A percentile compares a stretch with the other conserved stretches of the same genome.
Evolutionary conservation across 2,329 filamentous ascomycete species (phyloP).

Genomic region (Berkeleyomyces rouxiae): DNA sequence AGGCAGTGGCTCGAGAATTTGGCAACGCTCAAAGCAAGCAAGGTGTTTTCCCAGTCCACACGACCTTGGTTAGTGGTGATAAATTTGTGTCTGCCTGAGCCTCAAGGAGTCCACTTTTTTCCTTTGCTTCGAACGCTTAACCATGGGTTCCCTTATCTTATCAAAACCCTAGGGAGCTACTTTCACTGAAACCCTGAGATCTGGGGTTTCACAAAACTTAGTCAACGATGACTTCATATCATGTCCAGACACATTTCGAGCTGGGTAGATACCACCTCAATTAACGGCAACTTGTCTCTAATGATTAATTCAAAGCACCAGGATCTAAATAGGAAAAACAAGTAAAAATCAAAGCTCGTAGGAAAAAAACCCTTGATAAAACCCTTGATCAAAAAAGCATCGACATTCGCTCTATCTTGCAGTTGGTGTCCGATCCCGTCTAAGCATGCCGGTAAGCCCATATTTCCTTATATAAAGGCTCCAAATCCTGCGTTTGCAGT

Average conservation of each 20-base stretch:
- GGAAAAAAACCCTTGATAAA: neutral
- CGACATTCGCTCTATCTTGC: no score
- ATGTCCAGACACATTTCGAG: neutral
- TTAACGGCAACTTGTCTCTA: neutral
- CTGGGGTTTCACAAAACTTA: neutral
- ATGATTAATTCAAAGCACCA: neutral
- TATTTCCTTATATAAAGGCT: constrained; percentile 7
- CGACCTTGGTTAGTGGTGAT: neutral
- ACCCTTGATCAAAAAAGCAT: neutral
- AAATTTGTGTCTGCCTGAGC: constrained; percentile 8
- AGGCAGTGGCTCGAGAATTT: neutral
- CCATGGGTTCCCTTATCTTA: constrained; percentile 8
- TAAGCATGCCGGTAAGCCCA: constrained; percentile 7
- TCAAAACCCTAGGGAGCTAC: neutral
- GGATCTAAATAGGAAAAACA: neutral
- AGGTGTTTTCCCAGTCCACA: neutral
- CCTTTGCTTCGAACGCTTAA: neutral
- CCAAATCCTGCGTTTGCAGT: constrained; percentile 4
- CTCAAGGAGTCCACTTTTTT: neutral
- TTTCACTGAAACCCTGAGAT: neutral
- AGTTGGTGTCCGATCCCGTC: neutral
- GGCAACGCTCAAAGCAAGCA: neutral
- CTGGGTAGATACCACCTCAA: neutral
- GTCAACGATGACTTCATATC: neutral
- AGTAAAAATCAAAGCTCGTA: neutral